phyloP scores from a whole-genome alignment of 2,329 filamentous ascomycete species.

The Stemphylium lycopersici region DNA sequence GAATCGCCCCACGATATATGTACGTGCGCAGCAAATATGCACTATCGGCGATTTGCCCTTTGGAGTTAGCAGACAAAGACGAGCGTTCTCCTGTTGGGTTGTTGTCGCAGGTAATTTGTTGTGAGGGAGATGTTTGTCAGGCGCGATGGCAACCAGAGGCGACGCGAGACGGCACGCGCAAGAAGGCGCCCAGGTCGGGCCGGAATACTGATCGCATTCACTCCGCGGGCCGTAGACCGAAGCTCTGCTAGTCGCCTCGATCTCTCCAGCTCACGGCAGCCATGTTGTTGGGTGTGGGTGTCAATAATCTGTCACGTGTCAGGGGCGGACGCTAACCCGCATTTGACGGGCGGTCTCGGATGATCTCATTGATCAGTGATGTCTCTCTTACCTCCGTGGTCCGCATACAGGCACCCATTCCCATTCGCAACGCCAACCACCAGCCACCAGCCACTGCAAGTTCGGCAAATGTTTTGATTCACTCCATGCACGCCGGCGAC shows the following conservation, averaged over 20 bases:
- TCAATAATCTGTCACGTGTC: constrained; percentile 10
- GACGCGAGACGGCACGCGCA: constrained; percentile 3
- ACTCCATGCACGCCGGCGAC: constrained; percentile 8
- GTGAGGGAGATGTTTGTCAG: constrained; percentile 7
- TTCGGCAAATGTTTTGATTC: not conserved
- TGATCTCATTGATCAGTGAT: constrained; percentile 9
- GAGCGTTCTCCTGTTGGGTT: not conserved
- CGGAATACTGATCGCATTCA: not conserved
- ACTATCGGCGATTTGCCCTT: not conserved
- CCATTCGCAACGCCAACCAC: constrained; percentile 1
- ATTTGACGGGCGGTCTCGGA: not conserved
- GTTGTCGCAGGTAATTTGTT: constrained; percentile 1
- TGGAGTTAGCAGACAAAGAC: not conserved
- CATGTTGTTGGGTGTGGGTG: not conserved
- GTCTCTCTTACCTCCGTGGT: constrained; percentile 8
- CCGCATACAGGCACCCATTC: constrained; percentile 12
- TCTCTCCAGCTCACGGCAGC: not conserved
- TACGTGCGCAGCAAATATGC: not conserved
- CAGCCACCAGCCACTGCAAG: not conserved
- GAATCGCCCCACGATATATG: not conserved
- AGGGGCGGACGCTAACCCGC: not conserved
- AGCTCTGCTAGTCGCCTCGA: no score
- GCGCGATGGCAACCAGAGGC: not conserved
- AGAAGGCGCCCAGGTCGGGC: not conserved
- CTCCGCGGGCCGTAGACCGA: not conserved